phyloP scores from a whole-genome alignment of 352 stramenopile species.

The Phytophthora kernoviae region DNA sequence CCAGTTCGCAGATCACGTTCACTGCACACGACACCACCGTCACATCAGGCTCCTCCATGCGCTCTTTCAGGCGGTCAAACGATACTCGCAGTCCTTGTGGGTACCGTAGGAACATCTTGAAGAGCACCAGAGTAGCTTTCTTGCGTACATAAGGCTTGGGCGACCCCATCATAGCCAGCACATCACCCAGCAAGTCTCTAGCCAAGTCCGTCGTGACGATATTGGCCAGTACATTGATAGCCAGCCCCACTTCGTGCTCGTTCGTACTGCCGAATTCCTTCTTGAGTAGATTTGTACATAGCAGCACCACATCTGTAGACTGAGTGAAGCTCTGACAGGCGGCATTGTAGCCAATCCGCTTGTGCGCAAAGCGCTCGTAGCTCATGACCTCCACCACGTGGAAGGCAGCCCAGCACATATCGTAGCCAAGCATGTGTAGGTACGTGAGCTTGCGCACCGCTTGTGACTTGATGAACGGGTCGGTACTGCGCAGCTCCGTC shows the following conservation, averaged over 20 bases:
- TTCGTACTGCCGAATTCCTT: constrained; percentile 94
- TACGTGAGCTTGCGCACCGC: constrained; percentile 98
- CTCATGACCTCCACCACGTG: constrained; percentile 98
- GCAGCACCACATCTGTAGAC: constrained; percentile 97
- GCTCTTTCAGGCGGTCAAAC: constrained; percentile 97
- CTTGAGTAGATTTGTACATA: constrained; percentile 99
- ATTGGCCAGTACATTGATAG: constrained; percentile 99
- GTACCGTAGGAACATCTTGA: constrained; percentile 99
- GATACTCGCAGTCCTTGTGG: constrained; percentile 97
- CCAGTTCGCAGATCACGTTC: constrained; percentile 99
- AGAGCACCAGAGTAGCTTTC: constrained; percentile 98
- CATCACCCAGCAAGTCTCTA: constrained; percentile 91
- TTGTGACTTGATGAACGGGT: constrained; percentile 97
- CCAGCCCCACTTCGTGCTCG: constrained; percentile 97
- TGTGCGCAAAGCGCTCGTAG: constrained; percentile 95
- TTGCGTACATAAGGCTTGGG: constrained; percentile 97
- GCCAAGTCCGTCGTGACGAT: constrained; percentile 98
- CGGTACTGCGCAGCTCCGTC: constrained; percentile 95
- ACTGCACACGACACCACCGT: constrained; percentile 97
- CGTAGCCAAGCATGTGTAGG: constrained; percentile 98
- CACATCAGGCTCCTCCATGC: constrained; percentile 96
- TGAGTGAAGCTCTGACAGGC: constrained; percentile 97
- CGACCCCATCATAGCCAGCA: constrained; percentile 93
- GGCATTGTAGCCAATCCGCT: constrained; percentile 96
- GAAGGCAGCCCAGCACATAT: constrained; percentile 98